phyloP scores from a whole-genome alignment of 768 basidiomycete species.

The Collybiopsis luxurians region DNA sequence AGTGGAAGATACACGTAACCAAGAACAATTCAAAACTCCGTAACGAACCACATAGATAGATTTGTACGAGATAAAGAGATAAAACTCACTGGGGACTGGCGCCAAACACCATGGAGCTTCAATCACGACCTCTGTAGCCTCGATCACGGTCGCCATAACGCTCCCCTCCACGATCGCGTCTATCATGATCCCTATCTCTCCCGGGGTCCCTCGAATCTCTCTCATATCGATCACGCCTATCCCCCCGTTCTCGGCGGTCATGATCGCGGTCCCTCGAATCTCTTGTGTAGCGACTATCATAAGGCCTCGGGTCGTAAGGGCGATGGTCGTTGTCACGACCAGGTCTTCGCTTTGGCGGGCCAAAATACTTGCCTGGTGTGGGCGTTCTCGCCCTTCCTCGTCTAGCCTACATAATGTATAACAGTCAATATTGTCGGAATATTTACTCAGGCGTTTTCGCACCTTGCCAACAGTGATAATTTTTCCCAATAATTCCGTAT shows the following conservation, averaged over 20 bases:
- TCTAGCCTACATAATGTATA: slow-evolving; percentile 52
- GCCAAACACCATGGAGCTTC: background rate
- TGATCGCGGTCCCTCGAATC: slow-evolving; percentile 39
- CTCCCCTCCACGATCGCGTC: background rate
- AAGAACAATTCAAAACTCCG: no score
- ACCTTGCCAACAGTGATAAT: slow-evolving; percentile 85
- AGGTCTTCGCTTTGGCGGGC: slow-evolving; percentile 81
- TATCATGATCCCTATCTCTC: slow-evolving; percentile 11
- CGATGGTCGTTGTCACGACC: slow-evolving; percentile 89
- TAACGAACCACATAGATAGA: no score
- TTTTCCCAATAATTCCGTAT: slow-evolving; percentile 86
- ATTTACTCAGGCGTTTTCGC: slow-evolving; percentile 8
- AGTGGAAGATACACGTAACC: no score
- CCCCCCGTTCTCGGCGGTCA: slow-evolving; percentile 33
- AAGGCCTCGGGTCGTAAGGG: slow-evolving; percentile 86
- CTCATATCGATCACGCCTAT: slow-evolving; percentile 18
- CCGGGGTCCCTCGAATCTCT: no score
- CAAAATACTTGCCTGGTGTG: slow-evolving; percentile 94
- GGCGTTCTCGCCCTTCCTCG: slow-evolving; percentile 88
- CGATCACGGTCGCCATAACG: background rate
- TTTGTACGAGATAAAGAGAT: no score
- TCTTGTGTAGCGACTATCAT: no score
- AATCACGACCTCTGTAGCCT: background rate
- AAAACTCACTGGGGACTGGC: no score
- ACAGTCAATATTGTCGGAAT: background rate